These are phyloP conservation scores for Microbotryum scabiosae DNA, from an alignment of 1,284 basidiomycete genomes.

Conservation along the genomic window DNA sequence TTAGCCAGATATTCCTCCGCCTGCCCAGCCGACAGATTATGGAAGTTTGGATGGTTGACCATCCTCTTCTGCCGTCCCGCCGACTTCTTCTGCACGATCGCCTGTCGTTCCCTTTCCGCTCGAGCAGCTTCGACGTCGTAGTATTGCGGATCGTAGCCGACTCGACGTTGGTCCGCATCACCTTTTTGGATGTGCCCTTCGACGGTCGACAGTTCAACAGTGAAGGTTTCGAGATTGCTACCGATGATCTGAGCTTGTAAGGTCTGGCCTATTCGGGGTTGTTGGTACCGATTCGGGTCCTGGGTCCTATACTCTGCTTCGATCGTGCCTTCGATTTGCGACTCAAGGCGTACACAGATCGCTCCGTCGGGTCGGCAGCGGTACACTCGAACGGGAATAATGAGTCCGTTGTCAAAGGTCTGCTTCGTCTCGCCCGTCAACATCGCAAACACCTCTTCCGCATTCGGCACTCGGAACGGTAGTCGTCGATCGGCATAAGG, in stretches of 20 bases:
- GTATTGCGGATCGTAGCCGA: slow-evolving; percentile 53
- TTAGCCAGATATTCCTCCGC: slow-evolving; percentile 84
- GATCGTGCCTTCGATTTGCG: slow-evolving; percentile 82
- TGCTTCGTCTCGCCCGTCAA: slow-evolving; percentile 82
- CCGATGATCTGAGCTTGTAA: slow-evolving; percentile 72
- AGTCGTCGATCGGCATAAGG: slow-evolving; percentile 75
- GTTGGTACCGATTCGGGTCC: slow-evolving; percentile 46
- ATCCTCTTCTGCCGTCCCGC: slow-evolving; percentile 63
- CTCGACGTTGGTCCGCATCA: slow-evolving; percentile 56
- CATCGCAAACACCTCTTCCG: slow-evolving; percentile 87
- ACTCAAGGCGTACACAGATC: slow-evolving; percentile 69
- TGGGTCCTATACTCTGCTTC: slow-evolving; percentile 55
- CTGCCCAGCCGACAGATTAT: slow-evolving; percentile 84
- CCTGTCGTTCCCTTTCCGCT: slow-evolving; percentile 62
- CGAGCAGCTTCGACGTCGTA: slow-evolving; percentile 62
- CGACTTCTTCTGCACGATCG: slow-evolving; percentile 66
- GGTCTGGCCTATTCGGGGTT: slow-evolving; percentile 54
- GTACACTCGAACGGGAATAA: slow-evolving; percentile 68
- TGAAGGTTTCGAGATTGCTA: slow-evolving; percentile 56
- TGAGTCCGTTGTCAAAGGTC: slow-evolving; percentile 69
- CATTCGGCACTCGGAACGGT: slow-evolving; percentile 57
- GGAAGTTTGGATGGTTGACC: slow-evolving; percentile 98
- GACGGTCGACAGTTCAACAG: slow-evolving; percentile 53
- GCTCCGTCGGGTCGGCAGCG: slow-evolving; percentile 49
- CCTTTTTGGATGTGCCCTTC: slow-evolving; percentile 39